Conservation (phyloP, 352 stramenopile genomes). For the Globisporangium carolinianum region DNA sequence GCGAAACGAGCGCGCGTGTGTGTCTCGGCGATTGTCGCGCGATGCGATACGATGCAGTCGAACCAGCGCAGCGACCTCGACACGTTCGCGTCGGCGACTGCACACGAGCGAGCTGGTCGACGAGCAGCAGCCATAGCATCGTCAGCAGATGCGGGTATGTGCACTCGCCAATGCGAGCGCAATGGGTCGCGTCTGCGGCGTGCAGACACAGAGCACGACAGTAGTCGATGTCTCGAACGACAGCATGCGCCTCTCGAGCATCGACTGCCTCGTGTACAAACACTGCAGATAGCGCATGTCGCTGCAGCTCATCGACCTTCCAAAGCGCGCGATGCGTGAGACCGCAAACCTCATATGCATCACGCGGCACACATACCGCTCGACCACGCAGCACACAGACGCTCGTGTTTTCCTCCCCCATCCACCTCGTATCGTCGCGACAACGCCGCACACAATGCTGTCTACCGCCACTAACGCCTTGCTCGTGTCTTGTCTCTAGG, state of each 20-base stretch:
- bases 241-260: no score
- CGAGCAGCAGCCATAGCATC: neutral
- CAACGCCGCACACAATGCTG: no score
- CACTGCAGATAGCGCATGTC: no score
- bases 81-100: no score
- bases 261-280: no score
- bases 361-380: neutral
- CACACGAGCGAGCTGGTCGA: neutral
- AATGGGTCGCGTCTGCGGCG: neutral
- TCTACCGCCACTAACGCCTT: no score
- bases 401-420: neutral
- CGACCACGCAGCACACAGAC: neutral
- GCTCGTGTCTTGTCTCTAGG: slow-evolving; percentile 36
- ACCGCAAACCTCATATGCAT: neutral
- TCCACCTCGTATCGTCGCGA: no score
- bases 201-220: no score
- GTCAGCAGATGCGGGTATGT: neutral
- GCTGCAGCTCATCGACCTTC: no score
- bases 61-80: neutral
- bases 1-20: neutral
- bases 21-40: neutral
- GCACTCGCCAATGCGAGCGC: neutral
- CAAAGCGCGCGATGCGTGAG: no score
- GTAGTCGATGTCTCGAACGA: no score
- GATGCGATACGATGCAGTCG: neutral